These are phyloP conservation scores for Colletotrichum paranaense DNA, from an alignment of 2,329 filamentous ascomycete species.

Conservation along the genomic window DNA sequence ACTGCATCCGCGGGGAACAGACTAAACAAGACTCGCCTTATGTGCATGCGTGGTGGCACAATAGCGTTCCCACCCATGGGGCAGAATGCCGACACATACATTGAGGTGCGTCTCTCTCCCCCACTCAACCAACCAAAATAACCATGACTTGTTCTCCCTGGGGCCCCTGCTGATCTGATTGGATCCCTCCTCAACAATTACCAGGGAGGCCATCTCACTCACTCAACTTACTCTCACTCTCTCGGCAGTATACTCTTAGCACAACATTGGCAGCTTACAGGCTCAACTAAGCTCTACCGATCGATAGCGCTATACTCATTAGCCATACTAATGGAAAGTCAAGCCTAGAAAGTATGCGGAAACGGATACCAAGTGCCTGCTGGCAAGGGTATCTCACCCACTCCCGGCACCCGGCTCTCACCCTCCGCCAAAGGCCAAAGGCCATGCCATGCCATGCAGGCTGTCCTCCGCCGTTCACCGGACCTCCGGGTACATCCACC, in stretches of 20 bases:
- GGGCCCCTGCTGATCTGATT: conserved; percentile 30
- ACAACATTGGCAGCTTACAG: not conserved
- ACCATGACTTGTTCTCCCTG: not conserved
- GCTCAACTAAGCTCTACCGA: not conserved
- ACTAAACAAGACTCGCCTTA: conserved; percentile 2
- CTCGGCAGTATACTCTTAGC: not conserved
- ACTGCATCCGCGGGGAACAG: not conserved
- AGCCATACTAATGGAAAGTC: not conserved
- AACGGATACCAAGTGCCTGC: not conserved
- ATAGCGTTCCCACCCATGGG: conserved; percentile 8
- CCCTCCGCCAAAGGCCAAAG: conserved; percentile 7
- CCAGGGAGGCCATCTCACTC: not conserved
- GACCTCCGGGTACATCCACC: conserved; percentile 33
- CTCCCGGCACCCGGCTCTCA: conserved; percentile 26
- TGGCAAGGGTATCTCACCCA: conserved; percentile 1
- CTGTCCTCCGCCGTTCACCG: conserved; percentile 13
- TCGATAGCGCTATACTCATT: not conserved
- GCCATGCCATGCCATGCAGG: not conserved
- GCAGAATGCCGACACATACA: conserved; percentile 24
- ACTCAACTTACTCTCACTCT: not conserved
- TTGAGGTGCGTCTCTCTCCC: not conserved
- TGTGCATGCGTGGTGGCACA: conserved; percentile 4
- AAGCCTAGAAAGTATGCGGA: not conserved
- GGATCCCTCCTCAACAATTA: conserved; percentile 34
- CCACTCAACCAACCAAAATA: conserved; percentile 21